Conservation (phyloP, 352 stramenopile genomes). For the Aphanomyces euteiches region DNA sequence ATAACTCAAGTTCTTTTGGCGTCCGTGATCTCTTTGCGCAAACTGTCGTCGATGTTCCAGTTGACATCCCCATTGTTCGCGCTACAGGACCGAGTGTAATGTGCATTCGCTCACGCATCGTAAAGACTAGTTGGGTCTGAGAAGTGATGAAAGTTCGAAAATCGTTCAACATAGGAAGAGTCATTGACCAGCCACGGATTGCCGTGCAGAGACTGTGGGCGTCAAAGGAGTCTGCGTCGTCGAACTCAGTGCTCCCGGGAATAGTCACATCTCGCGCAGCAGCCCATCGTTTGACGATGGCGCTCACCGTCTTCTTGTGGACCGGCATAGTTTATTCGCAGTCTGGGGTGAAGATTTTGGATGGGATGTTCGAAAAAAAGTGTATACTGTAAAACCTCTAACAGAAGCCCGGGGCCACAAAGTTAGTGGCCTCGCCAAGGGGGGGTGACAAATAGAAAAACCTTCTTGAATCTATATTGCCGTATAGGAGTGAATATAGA, state of each 20-base stretch:
- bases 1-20: not conserved
- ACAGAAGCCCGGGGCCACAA: too few species aligned
- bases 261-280: not conserved
- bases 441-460: too few species aligned
- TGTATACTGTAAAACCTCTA: too few species aligned
- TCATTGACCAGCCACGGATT: not conserved
- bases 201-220: not conserved
- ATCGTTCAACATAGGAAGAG: not conserved
- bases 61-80: not conserved
- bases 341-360: too few species aligned
- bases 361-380: too few species aligned
- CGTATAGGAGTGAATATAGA: too few species aligned
- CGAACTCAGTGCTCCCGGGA: not conserved
- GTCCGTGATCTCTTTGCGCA: not conserved
- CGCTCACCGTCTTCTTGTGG: not conserved
- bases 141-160: not conserved
- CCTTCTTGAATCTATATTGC: too few species aligned
- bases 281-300: not conserved
- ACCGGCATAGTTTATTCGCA: not conserved
- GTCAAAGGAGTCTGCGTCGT: constrained; percentile 8
- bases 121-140: constrained; percentile 1
- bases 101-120: constrained; percentile 1
- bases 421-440: too few species aligned
- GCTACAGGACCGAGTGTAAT: constrained; percentile 1
- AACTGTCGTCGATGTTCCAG: constrained; percentile 1